Conservation (phyloP, 1,284 basidiomycete species). For the Stygiomarasmius scandens region DNA sequence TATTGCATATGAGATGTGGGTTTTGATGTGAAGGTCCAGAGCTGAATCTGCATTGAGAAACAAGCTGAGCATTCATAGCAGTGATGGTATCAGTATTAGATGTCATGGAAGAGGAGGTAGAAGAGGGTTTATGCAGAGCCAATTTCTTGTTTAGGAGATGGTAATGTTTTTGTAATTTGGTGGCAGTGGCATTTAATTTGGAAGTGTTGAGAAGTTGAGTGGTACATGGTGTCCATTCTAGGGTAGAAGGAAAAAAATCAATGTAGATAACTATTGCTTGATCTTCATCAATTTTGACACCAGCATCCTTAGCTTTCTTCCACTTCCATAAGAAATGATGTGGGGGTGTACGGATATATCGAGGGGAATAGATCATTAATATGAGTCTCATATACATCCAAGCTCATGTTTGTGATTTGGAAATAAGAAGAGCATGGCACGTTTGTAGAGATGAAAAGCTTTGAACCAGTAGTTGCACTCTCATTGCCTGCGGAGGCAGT, state of each 20-base stretch:
- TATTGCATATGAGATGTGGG: conserved; percentile 1
- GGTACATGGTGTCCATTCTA: background rate
- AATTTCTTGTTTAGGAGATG: background rate
- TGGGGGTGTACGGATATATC: too few species aligned
- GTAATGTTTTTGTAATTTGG: background rate
- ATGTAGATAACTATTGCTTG: background rate
- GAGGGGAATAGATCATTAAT: too few species aligned
- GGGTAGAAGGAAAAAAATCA: conserved; percentile 6
- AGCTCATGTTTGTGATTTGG: too few species aligned
- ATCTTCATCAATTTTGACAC: background rate
- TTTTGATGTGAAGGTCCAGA: background rate
- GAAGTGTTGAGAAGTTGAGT: background rate
- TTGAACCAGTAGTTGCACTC: too few species aligned
- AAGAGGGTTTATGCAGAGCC: too few species aligned
- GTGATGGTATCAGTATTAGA: background rate
- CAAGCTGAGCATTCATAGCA: background rate
- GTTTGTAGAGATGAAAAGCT: too few species aligned
- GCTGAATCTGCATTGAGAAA: background rate
- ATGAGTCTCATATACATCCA: too few species aligned
- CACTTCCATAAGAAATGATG: too few species aligned
- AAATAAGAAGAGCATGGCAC: too few species aligned
- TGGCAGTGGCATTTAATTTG: background rate
- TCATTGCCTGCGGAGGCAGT: too few species aligned
- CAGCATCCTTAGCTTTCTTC: conserved; percentile 6
- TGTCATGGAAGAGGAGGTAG: too few species aligned